A percentile compares a stretch with the other conserved stretches of the same genome.
These are phyloP conservation scores for Saccharomycopsis lassenensis DNA, from an alignment of 805 yeast species.

Conservation along the genomic window DNA sequence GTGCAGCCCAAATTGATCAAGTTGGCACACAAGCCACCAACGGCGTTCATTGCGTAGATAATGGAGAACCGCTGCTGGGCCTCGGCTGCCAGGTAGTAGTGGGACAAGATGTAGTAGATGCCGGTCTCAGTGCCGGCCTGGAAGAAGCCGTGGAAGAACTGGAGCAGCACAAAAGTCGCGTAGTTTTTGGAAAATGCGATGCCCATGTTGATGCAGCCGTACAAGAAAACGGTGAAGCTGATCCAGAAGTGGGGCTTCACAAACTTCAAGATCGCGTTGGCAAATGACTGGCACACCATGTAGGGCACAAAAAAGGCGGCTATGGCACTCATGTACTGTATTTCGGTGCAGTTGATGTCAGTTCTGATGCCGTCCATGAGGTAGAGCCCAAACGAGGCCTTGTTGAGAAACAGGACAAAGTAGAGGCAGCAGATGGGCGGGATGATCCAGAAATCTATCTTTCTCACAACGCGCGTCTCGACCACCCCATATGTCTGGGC, in stretches of 20 bases:
- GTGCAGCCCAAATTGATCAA: constrained; percentile 39
- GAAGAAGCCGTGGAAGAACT: constrained; percentile 53
- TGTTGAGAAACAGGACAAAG: constrained; percentile 57
- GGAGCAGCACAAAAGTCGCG: constrained; percentile 46
- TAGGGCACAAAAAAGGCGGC: constrained; percentile 65
- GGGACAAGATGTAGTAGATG: constrained; percentile 53
- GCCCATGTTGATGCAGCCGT: constrained; percentile 52
- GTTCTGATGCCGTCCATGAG: constrained; percentile 47
- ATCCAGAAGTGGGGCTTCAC: constrained; percentile 57
- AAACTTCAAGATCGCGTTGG: constrained; percentile 47
- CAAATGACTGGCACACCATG: constrained; percentile 43
- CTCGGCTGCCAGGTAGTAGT: constrained; percentile 49
- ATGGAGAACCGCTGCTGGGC: constrained; percentile 47
- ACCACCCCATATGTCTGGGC: constrained; percentile 39
- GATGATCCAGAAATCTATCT: constrained; percentile 51
- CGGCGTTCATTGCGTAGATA: constrained; percentile 19
- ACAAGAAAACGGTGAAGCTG: constrained; percentile 41
- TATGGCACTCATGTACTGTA: constrained; percentile 50
- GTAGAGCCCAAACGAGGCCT: constrained; percentile 67
- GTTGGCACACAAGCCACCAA: constrained; percentile 1
- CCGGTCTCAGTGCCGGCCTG: constrained; percentile 70
- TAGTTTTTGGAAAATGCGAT: constrained; percentile 51
- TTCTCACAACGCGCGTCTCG: constrained; percentile 29
- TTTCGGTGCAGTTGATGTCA: constrained; percentile 41
- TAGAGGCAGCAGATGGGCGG: constrained; percentile 61